Evolutionary conservation across 2,329 filamentous ascomycete species (phyloP).

Genomic region (Cladosporium sp.): DNA sequence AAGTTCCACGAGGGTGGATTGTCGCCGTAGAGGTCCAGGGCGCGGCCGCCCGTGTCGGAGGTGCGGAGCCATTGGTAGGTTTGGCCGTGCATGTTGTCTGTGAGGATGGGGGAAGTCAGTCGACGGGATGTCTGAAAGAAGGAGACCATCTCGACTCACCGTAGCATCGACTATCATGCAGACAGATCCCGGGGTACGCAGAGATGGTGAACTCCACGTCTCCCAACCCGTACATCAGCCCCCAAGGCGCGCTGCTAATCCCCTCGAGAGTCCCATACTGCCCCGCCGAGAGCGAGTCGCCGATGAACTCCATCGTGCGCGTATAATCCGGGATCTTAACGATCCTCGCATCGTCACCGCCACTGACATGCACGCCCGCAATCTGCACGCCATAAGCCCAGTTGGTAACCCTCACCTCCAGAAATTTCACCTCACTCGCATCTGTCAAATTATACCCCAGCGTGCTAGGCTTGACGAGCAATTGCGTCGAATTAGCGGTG

Average conservation of each 20-base stretch:
- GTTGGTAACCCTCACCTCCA: slow-evolving; percentile 62
- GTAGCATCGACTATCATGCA: slow-evolving; percentile 58
- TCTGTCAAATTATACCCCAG: slow-evolving; percentile 49
- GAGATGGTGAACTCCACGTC: slow-evolving; percentile 60
- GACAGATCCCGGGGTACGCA: slow-evolving; percentile 60
- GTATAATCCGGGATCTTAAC: slow-evolving; percentile 43
- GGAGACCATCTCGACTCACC: slow-evolving; percentile 32
- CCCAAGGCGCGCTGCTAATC: slow-evolving; percentile 57
- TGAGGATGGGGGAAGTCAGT: background rate
- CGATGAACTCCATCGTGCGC: slow-evolving; percentile 47
- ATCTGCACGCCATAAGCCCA: slow-evolving; percentile 63
- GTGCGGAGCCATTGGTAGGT: slow-evolving; percentile 60
- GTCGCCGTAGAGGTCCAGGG: slow-evolving; percentile 43
- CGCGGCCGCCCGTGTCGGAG: slow-evolving; percentile 54
- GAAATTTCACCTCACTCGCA: slow-evolving; percentile 46
- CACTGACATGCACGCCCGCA: slow-evolving; percentile 51
- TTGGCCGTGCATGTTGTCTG: slow-evolving; percentile 36
- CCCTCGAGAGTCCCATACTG: slow-evolving; percentile 61
- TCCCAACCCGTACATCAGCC: slow-evolving; percentile 57
- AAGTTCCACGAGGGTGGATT: slow-evolving; percentile 41
- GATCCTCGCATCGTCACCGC: slow-evolving; percentile 42
- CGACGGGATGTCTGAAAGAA: background rate
- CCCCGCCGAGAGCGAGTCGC: slow-evolving; percentile 54
- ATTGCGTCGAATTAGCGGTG: slow-evolving; percentile 56
- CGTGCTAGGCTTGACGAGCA: slow-evolving; percentile 52